A percentile compares a stretch with the other conserved stretches of the same genome.
Conservation (phyloP, 192 early-diverging fungal genomes). For the Lobosporangium transversale region DNA sequence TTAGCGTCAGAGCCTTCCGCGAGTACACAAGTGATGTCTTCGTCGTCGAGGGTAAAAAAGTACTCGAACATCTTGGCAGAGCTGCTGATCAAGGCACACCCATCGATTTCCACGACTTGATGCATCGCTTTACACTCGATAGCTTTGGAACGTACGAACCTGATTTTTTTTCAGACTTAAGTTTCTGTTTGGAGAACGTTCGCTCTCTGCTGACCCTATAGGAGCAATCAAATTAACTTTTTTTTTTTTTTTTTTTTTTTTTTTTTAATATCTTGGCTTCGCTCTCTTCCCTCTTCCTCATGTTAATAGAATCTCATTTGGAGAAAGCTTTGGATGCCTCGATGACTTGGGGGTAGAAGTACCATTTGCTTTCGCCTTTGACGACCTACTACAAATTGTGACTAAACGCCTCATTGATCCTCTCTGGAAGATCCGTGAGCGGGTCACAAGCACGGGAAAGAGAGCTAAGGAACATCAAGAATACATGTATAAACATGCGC, state of each 20-base stretch:
- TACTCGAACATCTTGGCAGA: conserved; percentile 21
- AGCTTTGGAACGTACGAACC: conserved; percentile 40
- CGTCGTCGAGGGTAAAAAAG: conserved; percentile 11
- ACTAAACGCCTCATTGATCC: conserved; percentile 35
- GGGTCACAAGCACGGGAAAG: conserved; percentile 7
- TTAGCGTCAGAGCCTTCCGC: conserved; percentile 35
- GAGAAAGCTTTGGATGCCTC: conserved; percentile 42
- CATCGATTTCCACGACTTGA: conserved; percentile 55
- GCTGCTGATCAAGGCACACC: conserved; percentile 23
- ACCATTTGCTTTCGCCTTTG: conserved; percentile 63
- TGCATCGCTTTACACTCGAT: conserved; percentile 56
- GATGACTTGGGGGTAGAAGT: conserved; percentile 14
- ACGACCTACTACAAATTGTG: conserved; percentile 49
- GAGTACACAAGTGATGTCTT: conserved; percentile 36
- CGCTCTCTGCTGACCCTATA: too few relatives aligned
- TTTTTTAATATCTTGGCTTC: not conserved
- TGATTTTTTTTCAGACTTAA: too few relatives aligned
- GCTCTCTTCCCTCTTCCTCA: not conserved
- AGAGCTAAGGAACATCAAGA: conserved; percentile 18
- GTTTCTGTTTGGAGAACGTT: too few relatives aligned
- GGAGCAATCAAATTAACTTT: conserved; percentile 4
- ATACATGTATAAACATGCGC: conserved; percentile 22
- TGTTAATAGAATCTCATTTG: conserved; percentile 22
- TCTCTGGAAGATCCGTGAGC: conserved; percentile 45
- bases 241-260: not conserved